These are phyloP conservation scores for Pythium sp. DNA, from an alignment of 352 stramenopile genomes.

Conservation along the genomic window DNA sequence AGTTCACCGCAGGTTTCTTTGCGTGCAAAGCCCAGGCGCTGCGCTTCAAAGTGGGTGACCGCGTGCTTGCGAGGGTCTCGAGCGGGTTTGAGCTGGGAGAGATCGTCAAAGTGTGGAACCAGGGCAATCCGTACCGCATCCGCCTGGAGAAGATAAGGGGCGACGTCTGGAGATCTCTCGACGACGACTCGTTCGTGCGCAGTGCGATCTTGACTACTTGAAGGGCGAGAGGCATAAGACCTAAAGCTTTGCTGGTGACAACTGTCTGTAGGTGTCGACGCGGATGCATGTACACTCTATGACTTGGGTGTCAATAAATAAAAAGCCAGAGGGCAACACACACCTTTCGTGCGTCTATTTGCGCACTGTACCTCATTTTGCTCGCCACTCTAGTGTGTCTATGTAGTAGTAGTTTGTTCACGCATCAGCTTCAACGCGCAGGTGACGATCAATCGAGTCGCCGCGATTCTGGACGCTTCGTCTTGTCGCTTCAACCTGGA, in stretches of 20 bases:
- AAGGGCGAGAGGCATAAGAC: neutral
- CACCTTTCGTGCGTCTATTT: neutral
- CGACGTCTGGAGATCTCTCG: slow-evolving; percentile 44
- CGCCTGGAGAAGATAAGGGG: slow-evolving; percentile 29
- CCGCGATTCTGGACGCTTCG: neutral
- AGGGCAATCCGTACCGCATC: slow-evolving; percentile 50
- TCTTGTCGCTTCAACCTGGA: neutral
- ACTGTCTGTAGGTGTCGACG: neutral
- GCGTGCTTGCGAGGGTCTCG: slow-evolving; percentile 36
- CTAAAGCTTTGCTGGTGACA: neutral
- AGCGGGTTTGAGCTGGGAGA: slow-evolving; percentile 36
- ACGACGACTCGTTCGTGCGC: slow-evolving; percentile 35
- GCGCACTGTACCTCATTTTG: neutral
- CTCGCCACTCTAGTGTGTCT: neutral
- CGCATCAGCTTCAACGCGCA: neutral
- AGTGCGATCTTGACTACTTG: neutral
- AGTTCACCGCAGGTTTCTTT: slow-evolving; percentile 47
- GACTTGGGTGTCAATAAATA: neutral
- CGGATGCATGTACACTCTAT: no score
- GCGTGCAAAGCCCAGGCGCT: slow-evolving; percentile 34
- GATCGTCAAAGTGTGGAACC: slow-evolving; percentile 46
- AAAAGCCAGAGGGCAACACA: neutral
- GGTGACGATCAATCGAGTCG: neutral
- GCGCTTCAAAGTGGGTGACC: slow-evolving; percentile 42
- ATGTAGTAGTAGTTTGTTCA: neutral